Conservation (phyloP, 192 early-diverging fungal species). For the Coemansia sp. region DNA sequence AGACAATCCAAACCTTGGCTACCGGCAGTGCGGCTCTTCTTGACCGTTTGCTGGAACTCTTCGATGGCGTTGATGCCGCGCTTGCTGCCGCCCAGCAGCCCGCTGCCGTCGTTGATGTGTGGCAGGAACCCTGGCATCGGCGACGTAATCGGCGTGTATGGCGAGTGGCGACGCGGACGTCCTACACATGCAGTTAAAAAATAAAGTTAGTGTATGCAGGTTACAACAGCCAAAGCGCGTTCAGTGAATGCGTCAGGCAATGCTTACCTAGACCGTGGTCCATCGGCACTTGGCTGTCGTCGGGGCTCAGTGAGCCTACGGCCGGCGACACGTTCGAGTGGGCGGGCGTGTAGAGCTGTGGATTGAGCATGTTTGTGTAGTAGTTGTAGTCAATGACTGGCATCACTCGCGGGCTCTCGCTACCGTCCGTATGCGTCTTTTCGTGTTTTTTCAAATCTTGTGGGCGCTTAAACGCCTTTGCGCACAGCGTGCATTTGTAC, state of each 20-base stretch:
- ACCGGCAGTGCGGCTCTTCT: slow-evolving; percentile 44
- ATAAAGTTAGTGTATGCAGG: background rate
- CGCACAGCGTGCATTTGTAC: slow-evolving; percentile 77
- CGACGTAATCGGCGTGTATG: slow-evolving; percentile 40
- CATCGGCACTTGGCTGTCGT: slow-evolving; percentile 36
- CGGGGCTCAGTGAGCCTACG: slow-evolving; percentile 38
- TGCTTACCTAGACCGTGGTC: slow-evolving; percentile 17
- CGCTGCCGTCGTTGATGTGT: slow-evolving; percentile 22
- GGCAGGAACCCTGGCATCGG: slow-evolving; percentile 43
- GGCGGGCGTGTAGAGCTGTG: slow-evolving; percentile 19
- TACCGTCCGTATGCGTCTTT: slow-evolving; percentile 66
- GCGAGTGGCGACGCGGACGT: slow-evolving; percentile 32
- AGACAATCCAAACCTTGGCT: slow-evolving; percentile 60
- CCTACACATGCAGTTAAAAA: slow-evolving; percentile 8
- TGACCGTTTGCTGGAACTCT: slow-evolving; percentile 51
- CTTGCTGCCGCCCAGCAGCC: slow-evolving; percentile 20
- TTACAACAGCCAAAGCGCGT: background rate
- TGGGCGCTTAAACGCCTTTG: slow-evolving; percentile 88
- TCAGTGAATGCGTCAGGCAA: background rate
- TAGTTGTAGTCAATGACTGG: slow-evolving; percentile 35
- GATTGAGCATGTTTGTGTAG: slow-evolving; percentile 20
- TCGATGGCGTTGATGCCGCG: slow-evolving; percentile 52
- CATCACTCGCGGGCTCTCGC: slow-evolving; percentile 23
- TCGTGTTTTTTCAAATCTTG: slow-evolving; percentile 96
- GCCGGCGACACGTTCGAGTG: slow-evolving; percentile 41